phyloP scores from a whole-genome alignment of 140 eudicot species.

The Bidens hawaiensis region DNA sequence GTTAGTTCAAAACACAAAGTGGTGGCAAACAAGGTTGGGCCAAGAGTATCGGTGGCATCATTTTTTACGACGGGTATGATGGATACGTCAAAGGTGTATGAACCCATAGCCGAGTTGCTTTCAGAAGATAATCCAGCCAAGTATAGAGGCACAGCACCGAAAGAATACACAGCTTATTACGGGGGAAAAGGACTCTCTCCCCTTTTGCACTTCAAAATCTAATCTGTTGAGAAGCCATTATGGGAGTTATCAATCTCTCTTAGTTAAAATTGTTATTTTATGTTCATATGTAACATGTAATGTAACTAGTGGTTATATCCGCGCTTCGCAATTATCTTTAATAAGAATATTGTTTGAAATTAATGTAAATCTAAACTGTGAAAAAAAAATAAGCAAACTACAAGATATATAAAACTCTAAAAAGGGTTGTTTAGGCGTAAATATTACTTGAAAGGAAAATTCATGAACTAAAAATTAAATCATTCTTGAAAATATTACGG shows the following conservation, averaged over 20 bases:
- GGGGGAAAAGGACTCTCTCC: conserved; percentile 47
- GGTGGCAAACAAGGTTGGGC: conserved; percentile 8
- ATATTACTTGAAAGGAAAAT: too few relatives aligned
- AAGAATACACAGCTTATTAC: conserved; percentile 26
- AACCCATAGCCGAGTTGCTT: conserved; percentile 51
- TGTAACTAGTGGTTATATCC: too few relatives aligned
- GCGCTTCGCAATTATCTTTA: too few relatives aligned
- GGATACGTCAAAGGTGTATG: conserved; percentile 16
- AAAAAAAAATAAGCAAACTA: too few relatives aligned
- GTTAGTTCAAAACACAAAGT: conserved; percentile 3
- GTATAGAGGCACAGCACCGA: conserved; percentile 36
- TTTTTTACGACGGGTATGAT: conserved; percentile 13
- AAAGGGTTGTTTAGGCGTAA: too few relatives aligned
- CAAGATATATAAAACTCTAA: too few relatives aligned
- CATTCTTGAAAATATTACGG: too few relatives aligned
- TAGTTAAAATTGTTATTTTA: neutral
- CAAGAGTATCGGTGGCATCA: conserved; percentile 7
- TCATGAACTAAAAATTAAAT: too few relatives aligned
- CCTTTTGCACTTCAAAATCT: conserved; percentile 32
- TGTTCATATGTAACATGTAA: too few relatives aligned
- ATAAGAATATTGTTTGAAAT: too few relatives aligned
- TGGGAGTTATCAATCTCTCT: neutral
- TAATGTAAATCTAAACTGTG: too few relatives aligned
- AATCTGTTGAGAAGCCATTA: neutral
- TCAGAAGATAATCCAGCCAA: conserved; percentile 47